Percentiles rank a stretch among this genome's conserved stretches.
phyloP scores from a whole-genome alignment of 2,329 filamentous ascomycete species.

The Fusarium verrucosum region DNA sequence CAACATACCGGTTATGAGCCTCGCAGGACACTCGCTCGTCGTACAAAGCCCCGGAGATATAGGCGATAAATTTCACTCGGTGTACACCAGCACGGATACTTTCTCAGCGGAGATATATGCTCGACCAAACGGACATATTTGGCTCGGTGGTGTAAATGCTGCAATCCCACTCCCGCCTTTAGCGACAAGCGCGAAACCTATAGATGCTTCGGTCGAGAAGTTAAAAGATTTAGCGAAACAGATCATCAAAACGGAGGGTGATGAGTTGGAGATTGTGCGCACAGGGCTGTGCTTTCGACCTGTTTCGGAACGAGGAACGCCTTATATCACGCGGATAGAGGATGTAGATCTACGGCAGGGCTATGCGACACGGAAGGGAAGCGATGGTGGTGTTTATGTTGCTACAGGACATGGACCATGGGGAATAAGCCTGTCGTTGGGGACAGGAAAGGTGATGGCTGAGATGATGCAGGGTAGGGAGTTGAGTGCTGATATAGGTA shows the following conservation, averaged over 20 bases:
- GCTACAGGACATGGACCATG: constrained; percentile 80
- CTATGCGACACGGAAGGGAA: constrained; percentile 52
- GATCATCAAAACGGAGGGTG: constrained; percentile 57
- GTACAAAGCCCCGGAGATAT: constrained; percentile 62
- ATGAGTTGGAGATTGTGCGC: constrained; percentile 68
- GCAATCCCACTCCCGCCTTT: constrained; percentile 66
- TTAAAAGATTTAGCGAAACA: constrained; percentile 59
- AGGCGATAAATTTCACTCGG: constrained; percentile 69
- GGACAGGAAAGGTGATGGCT: constrained; percentile 75
- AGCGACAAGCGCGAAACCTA: constrained; percentile 32
- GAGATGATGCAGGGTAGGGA: constrained; percentile 71
- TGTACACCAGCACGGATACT: constrained; percentile 70
- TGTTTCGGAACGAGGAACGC: constrained; percentile 69
- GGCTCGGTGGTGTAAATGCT: constrained; percentile 77
- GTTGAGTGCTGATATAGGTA: constrained; percentile 66
- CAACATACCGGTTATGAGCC: constrained; percentile 59
- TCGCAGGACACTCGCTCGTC: constrained; percentile 78
- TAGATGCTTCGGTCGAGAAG: constrained; percentile 53
- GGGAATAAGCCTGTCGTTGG: constrained; percentile 72
- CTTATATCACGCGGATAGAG: constrained; percentile 67
- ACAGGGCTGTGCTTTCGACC: constrained; percentile 79
- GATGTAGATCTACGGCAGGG: constrained; percentile 64
- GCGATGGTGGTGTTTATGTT: constrained; percentile 72
- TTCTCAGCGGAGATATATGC: constrained; percentile 79
- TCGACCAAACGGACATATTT: constrained; percentile 72